Evolutionary conservation across 139 green algal genomes (phyloP).

Genomic region (Chlorella sp.): DNA sequence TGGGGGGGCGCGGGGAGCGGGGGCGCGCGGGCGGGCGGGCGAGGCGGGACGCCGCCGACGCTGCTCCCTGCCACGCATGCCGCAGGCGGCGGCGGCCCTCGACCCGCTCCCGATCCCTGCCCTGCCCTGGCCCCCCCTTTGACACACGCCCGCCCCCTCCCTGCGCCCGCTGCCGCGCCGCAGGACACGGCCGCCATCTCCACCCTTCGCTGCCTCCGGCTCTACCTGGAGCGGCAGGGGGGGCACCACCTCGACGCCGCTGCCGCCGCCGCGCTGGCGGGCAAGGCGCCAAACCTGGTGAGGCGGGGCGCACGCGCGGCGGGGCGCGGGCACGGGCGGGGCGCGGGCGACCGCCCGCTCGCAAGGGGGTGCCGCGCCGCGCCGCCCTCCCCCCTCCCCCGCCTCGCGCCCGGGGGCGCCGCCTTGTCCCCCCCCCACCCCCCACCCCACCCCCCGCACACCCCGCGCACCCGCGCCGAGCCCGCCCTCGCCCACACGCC

Average conservation of each 20-base stretch:
- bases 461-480: background rate
- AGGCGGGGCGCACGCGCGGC: no score
- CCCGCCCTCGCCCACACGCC: background rate
- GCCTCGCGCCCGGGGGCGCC: no score
- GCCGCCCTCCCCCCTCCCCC: no score
- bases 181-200: conserved; percentile 37
- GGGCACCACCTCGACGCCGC: background rate
- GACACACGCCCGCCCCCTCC: background rate
- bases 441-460: background rate
- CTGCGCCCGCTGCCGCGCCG: no score
- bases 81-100: conserved; percentile 41
- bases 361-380: no score
- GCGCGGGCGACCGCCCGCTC: no score
- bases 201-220: conserved; percentile 56
- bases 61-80: background rate
- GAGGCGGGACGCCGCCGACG: no score
- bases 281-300: conserved; percentile 7
- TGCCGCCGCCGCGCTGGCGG: conserved; percentile 17
- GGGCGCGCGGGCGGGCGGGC: no score
- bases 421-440: no score
- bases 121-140: conserved; percentile 57
- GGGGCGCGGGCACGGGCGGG: no score
- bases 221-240: conserved; percentile 76
- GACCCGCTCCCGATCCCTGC: conserved; percentile 68
- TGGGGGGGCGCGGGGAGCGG: no score